These are phyloP conservation scores for Paraconiothyrium sp. DNA, from an alignment of 2,329 filamentous ascomycete species.

Conservation along the genomic window DNA sequence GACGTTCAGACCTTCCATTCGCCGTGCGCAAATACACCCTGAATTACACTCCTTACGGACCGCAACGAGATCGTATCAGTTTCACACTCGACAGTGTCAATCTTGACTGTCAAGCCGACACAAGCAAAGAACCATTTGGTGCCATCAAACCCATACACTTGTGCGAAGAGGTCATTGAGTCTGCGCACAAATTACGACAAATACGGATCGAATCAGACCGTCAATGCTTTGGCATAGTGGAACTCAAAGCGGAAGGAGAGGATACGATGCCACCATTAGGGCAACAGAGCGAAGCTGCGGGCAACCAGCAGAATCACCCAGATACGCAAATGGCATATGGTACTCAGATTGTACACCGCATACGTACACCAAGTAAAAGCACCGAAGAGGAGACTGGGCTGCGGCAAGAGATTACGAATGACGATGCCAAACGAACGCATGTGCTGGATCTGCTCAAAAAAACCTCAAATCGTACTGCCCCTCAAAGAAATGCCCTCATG, in stretches of 20 bases:
- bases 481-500: neutral
- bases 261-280: slow-evolving; percentile 20
- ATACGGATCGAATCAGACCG: slow-evolving; percentile 27
- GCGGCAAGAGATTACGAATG: neutral
- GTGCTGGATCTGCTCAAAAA: neutral
- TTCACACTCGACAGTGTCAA: slow-evolving; percentile 30
- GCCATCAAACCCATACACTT: slow-evolving; percentile 17
- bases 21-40: slow-evolving; percentile 35
- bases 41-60: slow-evolving; percentile 40
- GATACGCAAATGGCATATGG: slow-evolving; percentile 33
- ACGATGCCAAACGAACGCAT: neutral
- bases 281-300: slow-evolving; percentile 5
- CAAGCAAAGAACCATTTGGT: neutral
- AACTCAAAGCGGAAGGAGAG: slow-evolving; percentile 9
- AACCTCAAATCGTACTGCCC: neutral
- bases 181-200: slow-evolving; percentile 23
- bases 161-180: slow-evolving; percentile 15
- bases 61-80: slow-evolving; percentile 27
- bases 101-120: slow-evolving; percentile 26
- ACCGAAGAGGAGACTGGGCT: neutral
- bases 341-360: slow-evolving; percentile 31
- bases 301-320: slow-evolving; percentile 9
- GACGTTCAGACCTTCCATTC: slow-evolving; percentile 18
- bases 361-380: slow-evolving; percentile 4
- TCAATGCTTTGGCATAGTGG: slow-evolving; percentile 26